phyloP scores from a whole-genome alignment of 2,329 filamentous ascomycete genomes.

The Neurospora crassa region DNA sequence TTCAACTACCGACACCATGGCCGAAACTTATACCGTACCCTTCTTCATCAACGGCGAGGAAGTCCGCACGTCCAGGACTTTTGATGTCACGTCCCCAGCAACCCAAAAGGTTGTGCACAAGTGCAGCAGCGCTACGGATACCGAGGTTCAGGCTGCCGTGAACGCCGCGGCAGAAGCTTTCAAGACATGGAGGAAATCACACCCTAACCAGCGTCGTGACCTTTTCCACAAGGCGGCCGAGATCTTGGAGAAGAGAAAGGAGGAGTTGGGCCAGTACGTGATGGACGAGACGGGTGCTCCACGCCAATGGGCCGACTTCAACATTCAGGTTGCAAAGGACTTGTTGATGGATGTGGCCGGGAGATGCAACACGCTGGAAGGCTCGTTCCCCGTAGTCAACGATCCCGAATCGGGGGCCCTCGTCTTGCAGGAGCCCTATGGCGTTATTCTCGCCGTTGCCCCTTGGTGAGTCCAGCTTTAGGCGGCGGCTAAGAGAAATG shows the following conservation, averaged over 20 bases:
- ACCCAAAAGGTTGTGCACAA: conserved; percentile 22
- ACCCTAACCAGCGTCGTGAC: conserved; percentile 51
- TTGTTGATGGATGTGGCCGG: conserved; percentile 34
- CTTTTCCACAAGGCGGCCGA: conserved; percentile 62
- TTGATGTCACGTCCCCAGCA: conserved; percentile 21
- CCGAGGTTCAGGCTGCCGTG: conserved; percentile 22
- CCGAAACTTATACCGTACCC: conserved; percentile 16
- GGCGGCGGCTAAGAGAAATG: not conserved
- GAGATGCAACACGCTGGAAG: conserved; percentile 25
- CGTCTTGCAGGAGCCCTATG: conserved; percentile 66
- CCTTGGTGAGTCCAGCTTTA: conserved; percentile 52
- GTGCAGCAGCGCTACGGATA: conserved; percentile 18
- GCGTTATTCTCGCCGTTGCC: conserved; percentile 69
- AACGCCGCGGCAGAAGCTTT: conserved; percentile 55
- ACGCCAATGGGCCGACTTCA: conserved; percentile 32
- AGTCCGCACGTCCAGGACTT: conserved; percentile 16
- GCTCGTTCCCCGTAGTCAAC: conserved; percentile 24
- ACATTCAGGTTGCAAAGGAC: conserved; percentile 26
- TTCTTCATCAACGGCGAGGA: conserved; percentile 25
- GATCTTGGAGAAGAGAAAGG: conserved; percentile 47
- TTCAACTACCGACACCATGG: conserved; percentile 7
- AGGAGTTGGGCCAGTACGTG: conserved; percentile 54
- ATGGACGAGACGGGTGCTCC: conserved; percentile 35
- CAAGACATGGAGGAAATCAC: conserved; percentile 56
- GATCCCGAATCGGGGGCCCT: conserved; percentile 48